Base-by-base conservation (phyloP, 2,329 filamentous ascomycete genomes). In the Trichoderma cornu-damae region DNA sequence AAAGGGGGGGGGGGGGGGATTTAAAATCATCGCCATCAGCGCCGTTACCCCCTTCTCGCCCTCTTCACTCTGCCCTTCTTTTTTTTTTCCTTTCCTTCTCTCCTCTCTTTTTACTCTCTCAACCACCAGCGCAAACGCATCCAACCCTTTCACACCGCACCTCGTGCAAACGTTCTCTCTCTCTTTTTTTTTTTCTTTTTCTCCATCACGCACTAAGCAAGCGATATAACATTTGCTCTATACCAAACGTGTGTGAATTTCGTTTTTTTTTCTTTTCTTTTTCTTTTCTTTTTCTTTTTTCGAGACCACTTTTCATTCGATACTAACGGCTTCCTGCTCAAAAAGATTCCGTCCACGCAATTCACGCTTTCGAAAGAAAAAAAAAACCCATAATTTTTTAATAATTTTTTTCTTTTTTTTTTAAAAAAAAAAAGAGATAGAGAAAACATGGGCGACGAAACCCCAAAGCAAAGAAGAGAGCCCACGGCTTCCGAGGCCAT, bases 401-500 rank as follows among this genome's bases (percentile, higher is more conserved):
- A n/a, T n/a, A n/a, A n/a, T n/a, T n/a, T n/a, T n/a, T n/a, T n/a
- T n/a, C n/a, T n/a, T n/a, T n/a, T n/a, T n/a, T n/a, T n/a, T n/a
- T n/a, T n/a, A n/a, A 18, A 14, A 32, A 7, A 8, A 14, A 32
- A 37, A 37, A 11, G 6, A 18, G 1, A 14, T 5, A 7, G 32
- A n/a, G 32, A 26, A 28, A 60, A n/a, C 22, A 74, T 74, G 72
- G 50, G 69, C 14, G 68, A 70, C 8, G 51, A 64, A 11, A 55
- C 50, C 2, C 60, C 62, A 20, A 60, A 57, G 54, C 69, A 69
- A 61, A 69, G 69, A 55, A 68, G 69, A 54, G 70, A 72, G 47
- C 75, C 74, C 0, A 75, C 68, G 4, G 61, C 70, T 1, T 63
- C 68, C 3, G 77, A 79, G 60, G 71, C 73, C 7, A 72, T 72